These are phyloP conservation scores for Neurospora sp. DNA, from an alignment of 495 filamentous ascomycete genomes.

Conservation along the genomic window DNA sequence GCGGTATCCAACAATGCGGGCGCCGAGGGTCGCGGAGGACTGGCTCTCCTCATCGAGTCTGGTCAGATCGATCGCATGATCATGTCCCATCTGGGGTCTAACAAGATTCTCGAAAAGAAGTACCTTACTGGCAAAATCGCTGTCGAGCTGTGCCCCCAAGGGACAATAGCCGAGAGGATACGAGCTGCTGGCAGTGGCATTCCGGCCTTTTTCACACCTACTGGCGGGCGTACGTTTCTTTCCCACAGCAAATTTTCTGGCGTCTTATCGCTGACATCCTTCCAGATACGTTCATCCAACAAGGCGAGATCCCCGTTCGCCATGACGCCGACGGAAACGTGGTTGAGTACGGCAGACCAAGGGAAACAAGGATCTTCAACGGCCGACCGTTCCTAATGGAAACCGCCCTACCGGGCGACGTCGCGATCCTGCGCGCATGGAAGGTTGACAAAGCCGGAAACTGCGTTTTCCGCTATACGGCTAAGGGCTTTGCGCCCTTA, in stretches of 20 bases:
- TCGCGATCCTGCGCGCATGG: conserved; percentile 52
- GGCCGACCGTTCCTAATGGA: conserved; percentile 54
- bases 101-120: conserved; percentile 54
- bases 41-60: conserved; percentile 41
- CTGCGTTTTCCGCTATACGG: conserved; percentile 54
- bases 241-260: not conserved
- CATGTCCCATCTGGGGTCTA: conserved; percentile 51
- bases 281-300: conserved; percentile 49
- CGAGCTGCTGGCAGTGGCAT: conserved; percentile 56
- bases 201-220: conserved; percentile 57
- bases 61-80: conserved; percentile 51
- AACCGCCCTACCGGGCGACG: conserved; percentile 51
- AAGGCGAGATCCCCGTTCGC: conserved; percentile 48
- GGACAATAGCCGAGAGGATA: conserved; percentile 53
- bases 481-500: conserved; percentile 46
- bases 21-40: conserved; percentile 42
- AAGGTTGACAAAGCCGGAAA: conserved; percentile 59
- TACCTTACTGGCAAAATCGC: conserved; percentile 53
- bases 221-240: conserved; percentile 39
- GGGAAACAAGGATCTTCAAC: conserved; percentile 50
- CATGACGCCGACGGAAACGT: conserved; percentile 43
- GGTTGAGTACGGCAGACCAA: conserved; percentile 42
- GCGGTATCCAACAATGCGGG: conserved; percentile 61
- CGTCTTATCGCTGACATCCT: not conserved
- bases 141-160: conserved; percentile 56